Conservation (phyloP, 2,329 filamentous ascomycete genomes). For the Proliferodiscus dingleyae region DNA sequence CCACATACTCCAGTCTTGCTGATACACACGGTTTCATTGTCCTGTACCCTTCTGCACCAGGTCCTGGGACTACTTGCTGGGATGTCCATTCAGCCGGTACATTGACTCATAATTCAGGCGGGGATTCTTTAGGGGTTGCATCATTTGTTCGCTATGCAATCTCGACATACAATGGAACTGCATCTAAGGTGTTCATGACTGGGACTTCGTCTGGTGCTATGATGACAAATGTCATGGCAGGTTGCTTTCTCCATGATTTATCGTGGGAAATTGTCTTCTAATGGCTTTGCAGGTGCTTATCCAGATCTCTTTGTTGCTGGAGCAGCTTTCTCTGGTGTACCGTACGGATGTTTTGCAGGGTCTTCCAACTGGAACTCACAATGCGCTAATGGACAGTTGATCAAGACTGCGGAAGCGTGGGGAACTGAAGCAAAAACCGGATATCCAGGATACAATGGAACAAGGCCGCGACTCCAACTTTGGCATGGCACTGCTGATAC, state of each 20-base stretch:
- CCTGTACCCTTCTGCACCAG: constrained; percentile 50
- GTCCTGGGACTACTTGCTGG: constrained; percentile 51
- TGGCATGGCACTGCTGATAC: constrained; percentile 35
- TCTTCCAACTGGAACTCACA: constrained; percentile 46
- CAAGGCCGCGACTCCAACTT: constrained; percentile 19
- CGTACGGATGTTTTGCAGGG: constrained; percentile 39
- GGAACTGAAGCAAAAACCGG: constrained; percentile 41
- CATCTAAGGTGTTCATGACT: constrained; percentile 46
- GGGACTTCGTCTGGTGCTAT: constrained; percentile 44
- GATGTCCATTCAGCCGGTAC: constrained; percentile 46
- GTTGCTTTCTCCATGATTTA: too few relatives aligned
- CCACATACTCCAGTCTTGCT: constrained; percentile 46
- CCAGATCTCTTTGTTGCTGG: constrained; percentile 42
- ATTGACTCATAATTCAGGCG: constrained; percentile 50
- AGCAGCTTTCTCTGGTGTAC: constrained; percentile 39
- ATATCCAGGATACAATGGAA: constrained; percentile 33
- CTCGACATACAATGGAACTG: constrained; percentile 44
- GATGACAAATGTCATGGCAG: constrained; percentile 46
- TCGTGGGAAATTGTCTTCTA: too few relatives aligned
- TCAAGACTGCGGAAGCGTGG: constrained; percentile 41
- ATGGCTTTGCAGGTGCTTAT: constrained; percentile 34
- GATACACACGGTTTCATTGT: constrained; percentile 52
- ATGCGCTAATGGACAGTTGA: constrained; percentile 37
- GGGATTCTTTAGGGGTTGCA: constrained; percentile 48
- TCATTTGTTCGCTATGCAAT: constrained; percentile 53